Conservation (phyloP, 2,329 filamentous ascomycete genomes). For the Cordyceps sp. region DNA sequence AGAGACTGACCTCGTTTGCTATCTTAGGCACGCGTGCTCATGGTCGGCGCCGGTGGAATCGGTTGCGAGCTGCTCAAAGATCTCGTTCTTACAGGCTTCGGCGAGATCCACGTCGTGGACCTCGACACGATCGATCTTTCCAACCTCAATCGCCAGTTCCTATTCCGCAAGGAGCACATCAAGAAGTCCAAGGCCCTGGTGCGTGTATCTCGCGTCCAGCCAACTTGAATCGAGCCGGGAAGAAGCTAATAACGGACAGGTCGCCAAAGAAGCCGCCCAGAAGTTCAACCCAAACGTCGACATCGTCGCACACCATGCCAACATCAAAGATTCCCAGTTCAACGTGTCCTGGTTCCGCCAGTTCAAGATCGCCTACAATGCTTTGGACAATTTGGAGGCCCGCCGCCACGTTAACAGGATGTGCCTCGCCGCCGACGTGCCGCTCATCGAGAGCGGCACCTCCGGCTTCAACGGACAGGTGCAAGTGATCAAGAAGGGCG, state of each 20-base stretch:
- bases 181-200: constrained; percentile 93
- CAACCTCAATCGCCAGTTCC: constrained; percentile 93
- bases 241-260: constrained; percentile 29
- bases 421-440: constrained; percentile 82
- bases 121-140: constrained; percentile 96
- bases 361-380: constrained; percentile 88
- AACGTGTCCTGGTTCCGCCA: constrained; percentile 72
- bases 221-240: too few species aligned
- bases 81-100: constrained; percentile 79
- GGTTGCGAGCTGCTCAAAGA: constrained; percentile 97
- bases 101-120: constrained; percentile 86
- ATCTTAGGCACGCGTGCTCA: constrained; percentile 61
- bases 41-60: constrained; percentile 94
- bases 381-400: constrained; percentile 87
- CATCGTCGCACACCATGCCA: constrained; percentile 78
- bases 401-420: constrained; percentile 92
- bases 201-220: constrained; percentile 15
- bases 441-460: constrained; percentile 88
- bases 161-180: constrained; percentile 93
- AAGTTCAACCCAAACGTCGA: constrained; percentile 80
- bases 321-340: constrained; percentile 84
- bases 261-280: constrained; percentile 81
- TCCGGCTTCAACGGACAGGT: constrained; percentile 97
- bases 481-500: constrained; percentile 83
- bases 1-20: not conserved